Evolutionary conservation across 345 rosid species (phyloP), one percentile per base, ranked within the genome.

Genomic region (Populus nigra): DNA sequence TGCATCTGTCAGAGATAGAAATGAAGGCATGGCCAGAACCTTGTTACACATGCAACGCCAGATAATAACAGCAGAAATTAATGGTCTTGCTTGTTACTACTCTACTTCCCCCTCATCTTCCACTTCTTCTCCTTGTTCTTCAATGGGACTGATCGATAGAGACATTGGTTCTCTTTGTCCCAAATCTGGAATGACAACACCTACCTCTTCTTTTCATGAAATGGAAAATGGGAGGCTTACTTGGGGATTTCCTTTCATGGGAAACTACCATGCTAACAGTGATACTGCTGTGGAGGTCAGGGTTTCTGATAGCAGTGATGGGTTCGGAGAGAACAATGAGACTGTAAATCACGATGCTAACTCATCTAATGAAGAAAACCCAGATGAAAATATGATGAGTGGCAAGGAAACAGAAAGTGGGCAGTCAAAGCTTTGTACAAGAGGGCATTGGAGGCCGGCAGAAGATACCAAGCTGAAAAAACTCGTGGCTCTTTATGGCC

Each of bases 371-470:
- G 88, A 83, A 71, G 81, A 84, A 33, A 81, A 71, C 71, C 76
- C 79, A 73, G 79, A 73, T 66, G 78, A 80, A n/a, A 69, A 35
- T 74, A 36, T 70, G 11, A 70, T 9, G 33, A 73, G 82, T 75
- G 84, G 81, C 62, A 90, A 87, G 84, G 88, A 86, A 79, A 77
- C 78, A 62, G 89, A 87, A 7, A 84, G 85, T 84, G 93, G 86
- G 12, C 94, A 91, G 80, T 87, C 89, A 69, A 92, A 88, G 89
- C 90, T 91, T 69, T 96, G 96, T 65, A 88, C 97, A 2, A 91
- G 99, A 75, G 98, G 99, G 39, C 99, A 96, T 69, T 96, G 99
- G 99, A 87, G 95, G 79, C 97, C 98, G 49, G 93, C 94, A 10
- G 99, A 96, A 85, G 99, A 96, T 86, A 65, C 83, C 62, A 94